Base-by-base conservation (phyloP, 306 rosid species). In the Dryas octopetala region DNA sequence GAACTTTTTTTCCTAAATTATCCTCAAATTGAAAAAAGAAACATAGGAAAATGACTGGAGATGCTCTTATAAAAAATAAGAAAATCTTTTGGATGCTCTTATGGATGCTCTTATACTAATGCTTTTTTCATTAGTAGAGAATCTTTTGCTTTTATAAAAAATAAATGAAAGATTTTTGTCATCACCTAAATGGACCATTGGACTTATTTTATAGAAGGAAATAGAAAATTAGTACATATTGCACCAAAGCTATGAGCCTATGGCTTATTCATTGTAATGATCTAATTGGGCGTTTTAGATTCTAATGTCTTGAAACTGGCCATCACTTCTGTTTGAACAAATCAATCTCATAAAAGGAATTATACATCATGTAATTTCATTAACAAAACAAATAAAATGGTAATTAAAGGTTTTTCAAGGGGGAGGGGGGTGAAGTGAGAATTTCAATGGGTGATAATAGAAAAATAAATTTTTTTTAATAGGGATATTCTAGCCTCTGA, bases 101-200 rank as follows among this genome's bases (percentile, higher is more conserved):
- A n/a, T n/a, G n/a, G n/a, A n/a, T n/a, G n/a, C n/a, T n/a, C n/a
- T n/a, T n/a, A n/a, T n/a, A n/a, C n/a, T n/a, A n/a, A n/a, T n/a
- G n/a, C n/a, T n/a, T 2, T 32, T 0, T 32, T 32, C 38, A 32
- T 32, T 32, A 32, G 38, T 32, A 1, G 38, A 32, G 38, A 32
- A 32, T 32, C 38, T 32, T 32, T 32, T 32, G 3, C 3, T 32
- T 32, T 32, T 32, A 32, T 32, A 1, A 32, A 32, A 32, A 32
- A 32, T 23, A 23, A 23, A 23, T 23, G 23, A 32, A 32, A 1
- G 38, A 9, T 9, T 50, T 63, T 44, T 41, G 38, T 9, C 69
- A 65, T 44, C 32, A 5, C 38, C 64, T 71, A 12, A 55, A 55
- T 71, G 75, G 52, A 17, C 65, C 54, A 57, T 71, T 71, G 53